These are phyloP conservation scores for Emiliania huxleyi DNA, from an alignment of 78 protist genomes.

Conservation along the genomic window DNA sequence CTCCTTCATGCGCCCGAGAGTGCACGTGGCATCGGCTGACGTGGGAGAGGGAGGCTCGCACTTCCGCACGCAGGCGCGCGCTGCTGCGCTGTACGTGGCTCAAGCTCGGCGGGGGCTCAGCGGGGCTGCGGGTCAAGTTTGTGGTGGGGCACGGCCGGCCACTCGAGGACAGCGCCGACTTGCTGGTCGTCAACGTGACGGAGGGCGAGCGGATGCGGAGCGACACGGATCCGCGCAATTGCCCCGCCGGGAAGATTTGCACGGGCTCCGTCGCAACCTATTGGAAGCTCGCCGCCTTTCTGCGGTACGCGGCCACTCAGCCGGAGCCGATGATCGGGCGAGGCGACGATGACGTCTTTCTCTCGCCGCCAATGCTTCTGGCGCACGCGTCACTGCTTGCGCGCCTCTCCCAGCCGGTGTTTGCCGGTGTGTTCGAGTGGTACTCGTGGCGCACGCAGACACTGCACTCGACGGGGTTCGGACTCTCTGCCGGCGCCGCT, in stretches of 20 bases:
- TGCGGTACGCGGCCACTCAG: neutral
- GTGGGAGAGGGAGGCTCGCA: too few species aligned
- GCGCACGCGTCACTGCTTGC: neutral
- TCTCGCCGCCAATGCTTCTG: neutral
- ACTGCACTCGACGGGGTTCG: neutral
- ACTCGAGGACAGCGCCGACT: neutral
- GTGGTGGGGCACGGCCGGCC: too few species aligned
- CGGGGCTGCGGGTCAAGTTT: too few species aligned
- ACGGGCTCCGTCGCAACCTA: neutral
- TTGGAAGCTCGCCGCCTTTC: neutral
- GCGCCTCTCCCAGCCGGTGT: neutral
- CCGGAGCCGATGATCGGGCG: conserved; percentile 5
- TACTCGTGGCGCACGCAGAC: neutral
- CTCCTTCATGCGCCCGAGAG: too few species aligned
- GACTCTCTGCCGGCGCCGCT: neutral
- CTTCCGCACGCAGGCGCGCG: too few species aligned
- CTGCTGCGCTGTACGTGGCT: neutral
- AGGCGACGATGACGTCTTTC: neutral
- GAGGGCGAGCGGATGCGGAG: neutral
- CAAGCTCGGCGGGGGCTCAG: neutral
- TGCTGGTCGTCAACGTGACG: neutral
- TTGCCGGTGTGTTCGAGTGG: neutral
- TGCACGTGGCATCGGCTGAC: too few species aligned
- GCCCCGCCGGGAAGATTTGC: neutral
- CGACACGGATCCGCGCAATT: neutral